Evolutionary conservation across 2,329 filamentous ascomycete genomes (phyloP).

Genomic region (Talaromyces marneffei): DNA sequence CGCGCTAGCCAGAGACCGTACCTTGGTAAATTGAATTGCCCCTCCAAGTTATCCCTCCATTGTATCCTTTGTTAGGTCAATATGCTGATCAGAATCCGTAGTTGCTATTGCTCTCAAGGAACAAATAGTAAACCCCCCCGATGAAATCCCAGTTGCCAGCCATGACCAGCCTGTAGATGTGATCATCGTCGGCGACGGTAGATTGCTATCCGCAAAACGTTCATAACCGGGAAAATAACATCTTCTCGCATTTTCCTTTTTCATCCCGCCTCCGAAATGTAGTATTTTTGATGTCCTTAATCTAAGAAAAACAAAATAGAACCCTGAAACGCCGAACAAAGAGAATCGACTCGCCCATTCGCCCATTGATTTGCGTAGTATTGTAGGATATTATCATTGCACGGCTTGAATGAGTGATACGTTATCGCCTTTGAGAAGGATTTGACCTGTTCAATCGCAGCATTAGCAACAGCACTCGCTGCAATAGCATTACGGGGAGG

Average conservation of each 20-base stretch:
- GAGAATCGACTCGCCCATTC: not conserved
- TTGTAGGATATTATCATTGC: conserved; percentile 24
- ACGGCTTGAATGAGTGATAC: conserved; percentile 69
- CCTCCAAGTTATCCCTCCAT: conserved; percentile 1
- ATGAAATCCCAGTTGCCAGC: conserved; percentile 65
- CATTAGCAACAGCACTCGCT: not conserved
- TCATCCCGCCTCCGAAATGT: conserved; percentile 5
- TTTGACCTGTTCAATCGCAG: conserved; percentile 57
- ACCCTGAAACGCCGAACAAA: conserved; percentile 18
- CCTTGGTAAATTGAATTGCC: conserved; percentile 47
- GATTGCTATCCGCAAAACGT: conserved; percentile 39
- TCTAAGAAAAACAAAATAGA: conserved; percentile 9
- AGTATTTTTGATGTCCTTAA: not conserved
- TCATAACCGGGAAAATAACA: conserved; percentile 18
- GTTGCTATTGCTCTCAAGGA: conserved; percentile 79
- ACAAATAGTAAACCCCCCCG: conserved; percentile 65
- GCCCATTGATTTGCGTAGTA: not conserved
- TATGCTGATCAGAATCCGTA: conserved; percentile 28
- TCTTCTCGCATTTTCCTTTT: conserved; percentile 14
- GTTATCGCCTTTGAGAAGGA: conserved; percentile 82
- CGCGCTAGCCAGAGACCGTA: conserved; percentile 46
- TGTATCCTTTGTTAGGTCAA: not conserved
- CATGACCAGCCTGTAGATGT: conserved; percentile 78
- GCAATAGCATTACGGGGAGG: not conserved
- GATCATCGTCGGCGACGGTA: conserved; percentile 65